phyloP scores from a whole-genome alignment of 148 eudicot species.

The Spergularia bocconei region DNA sequence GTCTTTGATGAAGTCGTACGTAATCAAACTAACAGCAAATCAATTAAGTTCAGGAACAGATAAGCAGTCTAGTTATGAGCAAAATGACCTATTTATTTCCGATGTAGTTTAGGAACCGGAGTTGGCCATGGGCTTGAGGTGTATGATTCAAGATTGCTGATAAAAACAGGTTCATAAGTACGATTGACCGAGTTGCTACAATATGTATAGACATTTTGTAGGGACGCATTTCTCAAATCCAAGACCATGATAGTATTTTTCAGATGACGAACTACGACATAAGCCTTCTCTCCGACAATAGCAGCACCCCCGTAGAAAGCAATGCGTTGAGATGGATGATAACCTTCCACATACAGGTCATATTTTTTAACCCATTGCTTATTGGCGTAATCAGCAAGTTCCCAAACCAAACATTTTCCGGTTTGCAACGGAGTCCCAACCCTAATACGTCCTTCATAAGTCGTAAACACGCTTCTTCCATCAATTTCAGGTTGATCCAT shows the following conservation, averaged over 20 bases:
- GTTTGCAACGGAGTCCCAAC: neutral
- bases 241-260: neutral
- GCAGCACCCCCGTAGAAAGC: neutral
- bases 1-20: no score
- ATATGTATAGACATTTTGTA: neutral
- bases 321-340: neutral
- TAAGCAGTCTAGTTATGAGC: no score
- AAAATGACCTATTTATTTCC: neutral
- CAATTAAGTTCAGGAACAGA: no score
- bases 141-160: neutral
- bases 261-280: neutral
- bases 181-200: neutral
- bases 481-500: neutral
- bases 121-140: constrained; percentile 7
- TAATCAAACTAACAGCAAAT: no score
- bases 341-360: neutral
- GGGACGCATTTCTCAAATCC: neutral
- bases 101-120: neutral
- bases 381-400: neutral
- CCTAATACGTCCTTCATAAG: neutral
- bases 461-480: neutral
- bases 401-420: neutral
- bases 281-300: neutral
- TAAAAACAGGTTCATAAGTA: neutral
- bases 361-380: neutral